Conservation (phyloP, 371 early-diverging fungal species). For the Lichtheimia ornata region DNA sequence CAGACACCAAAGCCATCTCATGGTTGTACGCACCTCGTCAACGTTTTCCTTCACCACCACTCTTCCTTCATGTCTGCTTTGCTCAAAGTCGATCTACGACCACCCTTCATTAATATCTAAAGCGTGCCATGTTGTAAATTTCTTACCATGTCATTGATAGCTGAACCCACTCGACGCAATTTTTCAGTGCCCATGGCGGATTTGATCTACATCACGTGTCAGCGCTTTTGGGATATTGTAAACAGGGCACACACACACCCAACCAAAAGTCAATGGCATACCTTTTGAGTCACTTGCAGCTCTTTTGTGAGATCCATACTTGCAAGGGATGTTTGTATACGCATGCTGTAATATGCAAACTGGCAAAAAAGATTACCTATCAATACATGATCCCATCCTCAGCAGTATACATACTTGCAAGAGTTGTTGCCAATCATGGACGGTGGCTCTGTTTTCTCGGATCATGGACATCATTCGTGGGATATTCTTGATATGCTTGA, state of each 20-base stretch:
- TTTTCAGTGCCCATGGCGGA: slow-evolving; percentile 25
- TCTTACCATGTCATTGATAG: slow-evolving; percentile 59
- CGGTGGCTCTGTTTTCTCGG: slow-evolving; percentile 44
- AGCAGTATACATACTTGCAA: slow-evolving; percentile 49
- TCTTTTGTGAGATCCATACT: neutral
- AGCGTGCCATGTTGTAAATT: neutral
- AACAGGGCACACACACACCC: too few relatives aligned
- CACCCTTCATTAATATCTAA: neutral
- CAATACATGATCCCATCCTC: too few relatives aligned
- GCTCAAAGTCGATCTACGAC: slow-evolving; percentile 74
- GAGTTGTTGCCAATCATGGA: slow-evolving; percentile 71
- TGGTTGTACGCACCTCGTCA: slow-evolving; percentile 40
- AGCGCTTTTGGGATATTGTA: too few relatives aligned
- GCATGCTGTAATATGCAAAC: slow-evolving; percentile 66
- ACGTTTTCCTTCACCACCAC: slow-evolving; percentile 63
- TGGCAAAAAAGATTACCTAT: slow-evolving; percentile 16
- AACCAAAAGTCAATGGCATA: slow-evolving; percentile 9
- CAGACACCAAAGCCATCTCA: neutral
- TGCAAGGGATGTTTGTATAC: slow-evolving; percentile 32
- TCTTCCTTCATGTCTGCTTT: slow-evolving; percentile 56
- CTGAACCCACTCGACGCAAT: slow-evolving; percentile 55
- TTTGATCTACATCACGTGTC: neutral
- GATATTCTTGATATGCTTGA: slow-evolving; percentile 67
- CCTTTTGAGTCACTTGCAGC: slow-evolving; percentile 28
- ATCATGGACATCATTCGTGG: slow-evolving; percentile 54